Conservation (phyloP, 2,329 filamentous ascomycete genomes). For the Claviceps paspali region DNA sequence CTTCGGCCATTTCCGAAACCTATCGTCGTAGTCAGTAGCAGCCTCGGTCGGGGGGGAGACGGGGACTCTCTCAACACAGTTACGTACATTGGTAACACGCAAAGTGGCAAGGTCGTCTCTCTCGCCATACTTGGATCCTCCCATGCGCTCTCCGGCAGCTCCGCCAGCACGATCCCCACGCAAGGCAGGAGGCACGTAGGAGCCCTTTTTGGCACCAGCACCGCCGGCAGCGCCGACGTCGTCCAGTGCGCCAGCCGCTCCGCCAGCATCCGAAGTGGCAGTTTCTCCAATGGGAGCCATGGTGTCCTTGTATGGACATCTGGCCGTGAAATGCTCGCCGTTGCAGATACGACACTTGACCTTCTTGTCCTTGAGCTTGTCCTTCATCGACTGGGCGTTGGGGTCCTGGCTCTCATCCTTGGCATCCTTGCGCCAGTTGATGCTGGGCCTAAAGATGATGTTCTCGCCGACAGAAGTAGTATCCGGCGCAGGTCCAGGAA, state of each 20-base stretch:
- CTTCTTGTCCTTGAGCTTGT: constrained; percentile 93
- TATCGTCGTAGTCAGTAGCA: constrained; percentile 22
- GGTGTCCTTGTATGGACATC: constrained; percentile 99
- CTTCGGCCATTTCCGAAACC: constrained; percentile 95
- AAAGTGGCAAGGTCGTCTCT: constrained; percentile 92
- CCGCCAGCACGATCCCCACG: constrained; percentile 47
- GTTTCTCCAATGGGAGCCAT: constrained; percentile 74
- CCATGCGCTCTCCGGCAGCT: constrained; percentile 66
- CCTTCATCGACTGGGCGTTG: constrained; percentile 61
- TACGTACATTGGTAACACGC: constrained; percentile 87
- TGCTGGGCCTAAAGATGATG: constrained; percentile 85
- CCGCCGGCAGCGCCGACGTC: constrained; percentile 28
- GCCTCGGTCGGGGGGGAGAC: constrained; percentile 10
- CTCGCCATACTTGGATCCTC: constrained; percentile 68
- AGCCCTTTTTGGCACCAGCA: constrained; percentile 54
- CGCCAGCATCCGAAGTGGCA: constrained; percentile 28
- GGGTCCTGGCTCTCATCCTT: constrained; percentile 64
- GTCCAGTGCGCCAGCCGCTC: constrained; percentile 39
- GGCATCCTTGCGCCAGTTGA: constrained; percentile 86
- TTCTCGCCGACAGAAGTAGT: constrained; percentile 94
- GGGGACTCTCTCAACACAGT: not conserved
- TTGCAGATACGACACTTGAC: constrained; percentile 99
- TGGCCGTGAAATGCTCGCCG: constrained; percentile 97
- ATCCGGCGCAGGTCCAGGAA: constrained; percentile 66
- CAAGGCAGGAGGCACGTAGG: constrained; percentile 89